Evolutionary conservation across 805 yeast genomes (phyloP), one percentile per base, ranked within the genome.

Genomic region (Komagataella pastoris): DNA sequence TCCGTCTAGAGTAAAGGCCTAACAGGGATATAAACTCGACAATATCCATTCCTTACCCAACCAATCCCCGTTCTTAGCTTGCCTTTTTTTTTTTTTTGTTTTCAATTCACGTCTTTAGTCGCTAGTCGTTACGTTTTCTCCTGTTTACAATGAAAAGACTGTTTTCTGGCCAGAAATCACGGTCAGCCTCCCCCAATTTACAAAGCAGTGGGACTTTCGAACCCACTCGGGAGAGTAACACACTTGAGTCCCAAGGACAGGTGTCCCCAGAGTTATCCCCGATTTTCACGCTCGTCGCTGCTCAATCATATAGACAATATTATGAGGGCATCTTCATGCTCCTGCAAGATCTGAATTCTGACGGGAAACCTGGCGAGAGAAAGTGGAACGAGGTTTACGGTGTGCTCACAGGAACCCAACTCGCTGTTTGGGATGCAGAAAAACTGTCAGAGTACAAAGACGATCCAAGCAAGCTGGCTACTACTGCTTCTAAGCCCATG

Each of bases 351-450:
- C 69, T 86, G 58, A 81, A 82, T 60, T 79, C 86, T 23, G 96
- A 91, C 57, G 99, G 99, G 7, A 77, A 82, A 52, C 90, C 96
- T 0, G 81, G 84, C 0, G 86, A 83, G 49, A 73, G 97, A 48
- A 75, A 76, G 59, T 93, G 99, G 99, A 74, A 76, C 51, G 97
- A 93, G 67, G 96, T 90, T 21, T 93, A 86, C 64, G 98, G 96
- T 47, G 88, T 87, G 14, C 71, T 93, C 46, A 80, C 88, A 3
- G 99, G 99, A 18, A 87, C 88, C 53, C 96, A 91, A 60, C 70
- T 93, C 54, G 95, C 97, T 0, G 78, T 88, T 55, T 93, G 98
- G 97, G 89, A 89, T 62, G 88, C 88, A 2, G 80, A 79, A 46
- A 74, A 74, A 53, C 63, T 86, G 53, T 79, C 83, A 12, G 58